Percentiles rank a stretch among this genome's conserved stretches.
These are phyloP conservation scores for Myxozyma mucilagina DNA, from an alignment of 805 yeast species.

Conservation along the genomic window DNA sequence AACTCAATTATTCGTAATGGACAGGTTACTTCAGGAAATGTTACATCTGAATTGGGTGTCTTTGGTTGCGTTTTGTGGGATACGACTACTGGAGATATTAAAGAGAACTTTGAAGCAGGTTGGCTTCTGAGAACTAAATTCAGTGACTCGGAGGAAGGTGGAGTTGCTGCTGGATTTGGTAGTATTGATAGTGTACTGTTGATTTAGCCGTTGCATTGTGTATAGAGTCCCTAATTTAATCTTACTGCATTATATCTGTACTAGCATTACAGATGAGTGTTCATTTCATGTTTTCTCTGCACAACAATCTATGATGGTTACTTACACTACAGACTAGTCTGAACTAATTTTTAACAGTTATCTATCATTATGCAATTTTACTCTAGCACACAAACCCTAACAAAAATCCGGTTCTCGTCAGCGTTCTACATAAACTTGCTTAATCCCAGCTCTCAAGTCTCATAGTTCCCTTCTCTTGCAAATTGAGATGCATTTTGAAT, in stretches of 20 bases:
- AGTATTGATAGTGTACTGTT: constrained; percentile 84
- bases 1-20: constrained; percentile 74
- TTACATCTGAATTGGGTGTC: constrained; percentile 87
- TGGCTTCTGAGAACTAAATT: constrained; percentile 87
- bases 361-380: no score
- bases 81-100: constrained; percentile 53
- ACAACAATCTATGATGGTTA: no score
- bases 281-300: no score
- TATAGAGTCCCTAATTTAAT: background rate
- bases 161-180: constrained; percentile 99
- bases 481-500: constrained; percentile 89
- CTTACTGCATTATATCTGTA: no score
- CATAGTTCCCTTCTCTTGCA: constrained; percentile 95
- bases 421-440: background rate
- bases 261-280: no score
- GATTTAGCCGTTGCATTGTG: constrained; percentile 32
- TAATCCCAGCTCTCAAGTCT: constrained; percentile 74
- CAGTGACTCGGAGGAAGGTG: constrained; percentile 90
- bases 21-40: constrained; percentile 63
- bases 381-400: no score
- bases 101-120: constrained; percentile 71
- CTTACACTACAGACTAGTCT: no score
- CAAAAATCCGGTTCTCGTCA: background rate
- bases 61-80: constrained; percentile 84
- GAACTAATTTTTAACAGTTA: no score